Evolutionary conservation across 2,329 filamentous ascomycete species (phyloP), one percentile per base, ranked within the genome.

Genomic region (Diaporthe aspalathi): DNA sequence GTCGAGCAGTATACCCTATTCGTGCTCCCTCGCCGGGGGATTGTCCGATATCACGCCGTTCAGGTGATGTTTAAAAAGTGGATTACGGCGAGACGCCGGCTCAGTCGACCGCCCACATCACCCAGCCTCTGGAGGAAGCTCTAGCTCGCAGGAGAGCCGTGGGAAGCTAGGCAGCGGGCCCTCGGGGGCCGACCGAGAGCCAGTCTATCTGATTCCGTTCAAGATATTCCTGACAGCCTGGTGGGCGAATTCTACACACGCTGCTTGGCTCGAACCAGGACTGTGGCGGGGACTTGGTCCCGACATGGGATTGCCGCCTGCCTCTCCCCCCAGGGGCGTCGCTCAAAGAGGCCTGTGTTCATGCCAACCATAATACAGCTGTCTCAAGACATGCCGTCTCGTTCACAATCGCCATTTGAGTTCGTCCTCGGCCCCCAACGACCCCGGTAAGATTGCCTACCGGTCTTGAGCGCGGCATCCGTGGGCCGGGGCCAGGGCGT

Each of bases 41-140:
- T 17, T 27, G 8, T 27, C 45, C 60, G 60, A 49, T 17, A 38
- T 16, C 27, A 35, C 4, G 29, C 45, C 29, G 45, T 24, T 50
- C n/a, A 27, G 32, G n/a, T 38, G 60, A 65, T 27, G 20, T 50
- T 65, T 12, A 38, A 65, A 65, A 65, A 50, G 60, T 65, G 60
- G 60, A 49, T 17, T 38, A 27, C n/a, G 60, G 60, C 60, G 60
- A 65, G 60, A 38, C 60, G 60, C 60, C 50, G 60, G 6, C 8
- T 65, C 27, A 12, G 29, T 50, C n/a, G 45, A 38, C 12, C 60
- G 3, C 24, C 24, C 27, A 35, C 14, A 12, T 17, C 29, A 17
- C 29, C 29, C 45, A 50, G 16, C n/a, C 43, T n/a, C 29, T 22
- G 29, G 43, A 24, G 43, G n/a, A 17, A 24, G 45, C 45, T n/a